Base-by-base conservation (phyloP, 1,284 basidiomycete species). In the Neonothopanus nambi region DNA sequence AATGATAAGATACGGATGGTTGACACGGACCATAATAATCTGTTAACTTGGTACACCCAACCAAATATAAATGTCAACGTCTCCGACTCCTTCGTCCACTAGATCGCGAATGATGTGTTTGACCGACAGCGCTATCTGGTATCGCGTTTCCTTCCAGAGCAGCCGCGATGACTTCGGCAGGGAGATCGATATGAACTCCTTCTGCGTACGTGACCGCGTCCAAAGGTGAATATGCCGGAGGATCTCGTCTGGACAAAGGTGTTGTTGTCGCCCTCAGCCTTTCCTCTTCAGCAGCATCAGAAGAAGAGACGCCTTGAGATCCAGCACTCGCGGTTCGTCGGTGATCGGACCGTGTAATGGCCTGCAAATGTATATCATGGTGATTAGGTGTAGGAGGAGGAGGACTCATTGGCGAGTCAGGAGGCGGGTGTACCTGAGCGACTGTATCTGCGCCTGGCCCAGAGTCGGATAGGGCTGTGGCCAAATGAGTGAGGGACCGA, bases 201-300 rank as follows among this genome's bases (percentile, higher is more conserved):
- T 92, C 89, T 30, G 85, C 76, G 63, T 92, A 91, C 38, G 83
- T 80, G 61, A 78, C 88, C 12, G 90, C 87, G 63, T 92, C 89
- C 61, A 92, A 67, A 17, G 90, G 89, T 7, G 89, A 91, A 69
- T 92, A 92, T 20, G 87, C 87, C 21, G 89, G 89, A 24, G 89
- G 89, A 56, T 87, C 85, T 55, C 81, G 76, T 60, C 80, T 75
- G 46, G 70, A 70, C 35, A 78, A 52, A 13, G 70, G 59, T 21
- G 63, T 18, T 40, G 46, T 52, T 56, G 55, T 50, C 5, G 28
- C 44, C 44, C 57, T 55, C 39, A 67, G 64, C 35, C 64, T 55
- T 48, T 68, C 60, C 15, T 63, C 60, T 49, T 70, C 67, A 36
- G 60, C 59, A 33, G 51, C 55, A 6, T 33, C 24, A 28, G 26